phyloP scores from a whole-genome alignment of 2,329 filamentous ascomycete species.

The Beauveria australis region DNA sequence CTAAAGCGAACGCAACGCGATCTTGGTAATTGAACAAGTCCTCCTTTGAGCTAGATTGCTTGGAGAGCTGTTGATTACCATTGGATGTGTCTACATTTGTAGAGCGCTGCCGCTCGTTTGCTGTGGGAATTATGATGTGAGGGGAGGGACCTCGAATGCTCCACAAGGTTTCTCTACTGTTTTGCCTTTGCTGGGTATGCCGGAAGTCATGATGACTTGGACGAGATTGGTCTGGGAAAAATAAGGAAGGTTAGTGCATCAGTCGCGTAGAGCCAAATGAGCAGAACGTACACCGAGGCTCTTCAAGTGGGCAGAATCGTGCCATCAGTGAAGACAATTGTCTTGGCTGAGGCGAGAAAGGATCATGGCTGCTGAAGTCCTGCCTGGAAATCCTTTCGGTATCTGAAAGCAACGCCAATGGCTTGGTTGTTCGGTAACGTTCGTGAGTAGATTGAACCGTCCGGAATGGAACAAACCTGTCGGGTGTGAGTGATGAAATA shows the following conservation, averaged over 20 bases:
- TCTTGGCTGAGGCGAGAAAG: slow-evolving; percentile 26
- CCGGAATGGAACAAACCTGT: slow-evolving; percentile 44
- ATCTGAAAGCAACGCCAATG: slow-evolving; percentile 31
- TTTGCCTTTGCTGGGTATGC: slow-evolving; percentile 30
- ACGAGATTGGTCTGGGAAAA: not conserved
- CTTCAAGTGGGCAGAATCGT: not conserved
- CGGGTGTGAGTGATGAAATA: slow-evolving; percentile 23
- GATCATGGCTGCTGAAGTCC: slow-evolving; percentile 31
- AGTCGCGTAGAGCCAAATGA: not conserved
- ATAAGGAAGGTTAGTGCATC: not conserved
- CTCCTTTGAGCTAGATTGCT: slow-evolving; percentile 47
- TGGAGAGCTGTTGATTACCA: slow-evolving; percentile 44
- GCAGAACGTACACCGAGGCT: not conserved
- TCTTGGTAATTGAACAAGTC: slow-evolving; percentile 62
- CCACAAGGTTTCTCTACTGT: slow-evolving; percentile 67
- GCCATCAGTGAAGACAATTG: not conserved
- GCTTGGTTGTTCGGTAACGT: slow-evolving; percentile 38
- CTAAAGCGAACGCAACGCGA: slow-evolving; percentile 70
- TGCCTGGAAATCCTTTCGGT: slow-evolving; percentile 38
- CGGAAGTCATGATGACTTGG: not conserved
- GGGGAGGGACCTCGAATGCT: slow-evolving; percentile 63
- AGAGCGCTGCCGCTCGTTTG: not conserved
- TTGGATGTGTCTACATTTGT: not conserved
- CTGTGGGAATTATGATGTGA: slow-evolving; percentile 33
- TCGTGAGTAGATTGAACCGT: slow-evolving; percentile 29